Evolutionary conservation across 2,329 filamentous ascomycete species (phyloP).

Genomic region (Nectriaceae sp.): DNA sequence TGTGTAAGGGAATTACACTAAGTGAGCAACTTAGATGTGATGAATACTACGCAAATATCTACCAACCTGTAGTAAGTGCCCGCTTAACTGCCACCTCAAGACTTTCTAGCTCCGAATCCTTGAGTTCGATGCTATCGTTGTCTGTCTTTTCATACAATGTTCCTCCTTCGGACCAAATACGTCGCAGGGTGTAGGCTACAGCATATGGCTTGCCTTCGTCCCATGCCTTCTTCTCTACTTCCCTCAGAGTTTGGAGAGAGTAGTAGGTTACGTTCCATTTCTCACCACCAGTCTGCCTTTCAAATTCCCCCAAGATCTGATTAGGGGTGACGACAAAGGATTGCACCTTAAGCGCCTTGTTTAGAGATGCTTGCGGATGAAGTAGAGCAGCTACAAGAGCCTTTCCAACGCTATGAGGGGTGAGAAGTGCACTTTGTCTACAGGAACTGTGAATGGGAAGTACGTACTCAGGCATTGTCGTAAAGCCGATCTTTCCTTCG

Average conservation of each 20-base stretch:
- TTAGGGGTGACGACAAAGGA: constrained; percentile 69
- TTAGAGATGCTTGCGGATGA: constrained; percentile 54
- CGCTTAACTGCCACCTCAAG: constrained; percentile 38
- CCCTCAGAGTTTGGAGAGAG: constrained; percentile 53
- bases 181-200: constrained; percentile 59
- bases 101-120: constrained; percentile 51
- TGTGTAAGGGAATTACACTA: too few relatives aligned
- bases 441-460: too few relatives aligned
- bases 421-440: too few relatives aligned
- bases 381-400: constrained; percentile 63
- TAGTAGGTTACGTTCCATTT: constrained; percentile 39
- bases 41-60: too few relatives aligned
- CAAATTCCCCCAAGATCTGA: constrained; percentile 65
- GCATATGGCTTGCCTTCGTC: constrained; percentile 51
- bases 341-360: constrained; percentile 65
- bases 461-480: constrained; percentile 68
- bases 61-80: constrained; percentile 19
- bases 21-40: too few relatives aligned
- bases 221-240: constrained; percentile 62
- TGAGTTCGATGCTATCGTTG: constrained; percentile 58
- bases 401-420: too few relatives aligned
- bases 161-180: constrained; percentile 74
- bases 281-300: constrained; percentile 61
- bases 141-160: constrained; percentile 71
- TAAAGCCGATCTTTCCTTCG: constrained; percentile 64